Base-by-base conservation (phyloP, 257 asterid species). In the Penstemon barbatus region DNA sequence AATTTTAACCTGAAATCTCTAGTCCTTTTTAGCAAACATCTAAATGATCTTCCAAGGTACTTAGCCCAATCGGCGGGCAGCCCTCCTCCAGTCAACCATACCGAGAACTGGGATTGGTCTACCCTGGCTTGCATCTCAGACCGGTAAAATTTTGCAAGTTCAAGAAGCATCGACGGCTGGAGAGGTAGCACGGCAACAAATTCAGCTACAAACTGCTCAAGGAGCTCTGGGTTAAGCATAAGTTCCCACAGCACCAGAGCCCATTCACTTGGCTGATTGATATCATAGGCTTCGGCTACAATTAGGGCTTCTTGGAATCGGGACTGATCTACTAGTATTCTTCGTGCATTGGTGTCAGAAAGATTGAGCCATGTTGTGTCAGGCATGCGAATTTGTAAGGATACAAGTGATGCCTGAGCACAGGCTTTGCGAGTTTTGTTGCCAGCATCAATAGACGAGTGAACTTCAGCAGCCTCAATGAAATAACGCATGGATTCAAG, bases 191-290 rank as follows among this genome's bases (percentile, higher is more conserved):
- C 99, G 48, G 96, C 90, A 19, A 89, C 99, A 72, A 94, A 94
- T 68, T 94, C 97, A 6, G 96, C 91, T 55, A 91, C 89, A 73
- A 94, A 94, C 69, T 83, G 96, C 81, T 94, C 96, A 3, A 87
- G 84, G 6, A 83, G 87, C 75, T 94, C 99, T 1, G 99, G 99
- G 68, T 88, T 86, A 18, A 91, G 95, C 99, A 94, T 94, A 77
- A 87, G 97, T 79, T 94, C 95, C 99, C 99, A 94, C 66, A 94
- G 86, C 25, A 94, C 99, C 44, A 87, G 86, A 51, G 99, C 97
- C 99, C 99, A 94, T 59, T 94, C 99, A 42, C 97, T 82, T 2
- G 99, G 89, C 77, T 91, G 97, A 86, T 94, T 94, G 54, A 94
- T 96, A 63, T 86, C 83, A 66, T 94, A 94, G 63, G 99, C 99